phyloP scores from a whole-genome alignment of 2,329 filamentous ascomycete species.

The Talaromyces sp. region DNA sequence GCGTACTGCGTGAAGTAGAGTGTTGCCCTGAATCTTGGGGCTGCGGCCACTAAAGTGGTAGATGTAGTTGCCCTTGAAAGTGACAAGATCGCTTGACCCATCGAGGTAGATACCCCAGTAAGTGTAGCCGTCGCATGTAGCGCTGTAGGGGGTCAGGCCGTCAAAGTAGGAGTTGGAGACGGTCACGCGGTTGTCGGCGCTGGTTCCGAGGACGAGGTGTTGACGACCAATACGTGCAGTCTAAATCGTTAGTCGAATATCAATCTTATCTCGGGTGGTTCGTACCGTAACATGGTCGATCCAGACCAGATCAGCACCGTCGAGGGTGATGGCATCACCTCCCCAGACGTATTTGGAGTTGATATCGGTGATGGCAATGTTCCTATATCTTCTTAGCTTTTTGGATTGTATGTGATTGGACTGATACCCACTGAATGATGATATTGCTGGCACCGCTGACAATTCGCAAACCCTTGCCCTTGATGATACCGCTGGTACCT shows the following conservation, averaged over 20 bases:
- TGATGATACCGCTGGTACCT: constrained; percentile 54
- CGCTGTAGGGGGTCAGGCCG: constrained; percentile 53
- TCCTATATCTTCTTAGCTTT: constrained; percentile 25
- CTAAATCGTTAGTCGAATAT: constrained; percentile 24
- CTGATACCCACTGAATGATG: constrained; percentile 50
- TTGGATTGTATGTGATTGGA: not conserved
- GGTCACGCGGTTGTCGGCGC: constrained; percentile 54
- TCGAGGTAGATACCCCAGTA: constrained; percentile 60
- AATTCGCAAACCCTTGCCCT: constrained; percentile 56
- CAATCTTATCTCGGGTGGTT: not conserved
- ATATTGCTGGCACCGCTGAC: constrained; percentile 51
- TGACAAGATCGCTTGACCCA: constrained; percentile 56
- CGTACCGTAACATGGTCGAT: constrained; percentile 50
- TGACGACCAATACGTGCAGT: constrained; percentile 59
- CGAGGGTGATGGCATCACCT: constrained; percentile 56
- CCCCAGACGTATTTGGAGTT: constrained; percentile 61
- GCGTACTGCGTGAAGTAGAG: constrained; percentile 53
- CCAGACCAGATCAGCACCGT: constrained; percentile 45
- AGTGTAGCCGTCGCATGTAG: constrained; percentile 57
- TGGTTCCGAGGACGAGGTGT: constrained; percentile 58
- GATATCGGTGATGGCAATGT: constrained; percentile 54
- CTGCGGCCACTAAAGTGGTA: constrained; percentile 57
- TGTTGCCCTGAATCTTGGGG: constrained; percentile 56
- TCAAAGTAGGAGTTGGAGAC: constrained; percentile 61
- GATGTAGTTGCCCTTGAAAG: constrained; percentile 60